phyloP scores from a whole-genome alignment of 805 yeast species.

The Hanseniaspora lindneri region DNA sequence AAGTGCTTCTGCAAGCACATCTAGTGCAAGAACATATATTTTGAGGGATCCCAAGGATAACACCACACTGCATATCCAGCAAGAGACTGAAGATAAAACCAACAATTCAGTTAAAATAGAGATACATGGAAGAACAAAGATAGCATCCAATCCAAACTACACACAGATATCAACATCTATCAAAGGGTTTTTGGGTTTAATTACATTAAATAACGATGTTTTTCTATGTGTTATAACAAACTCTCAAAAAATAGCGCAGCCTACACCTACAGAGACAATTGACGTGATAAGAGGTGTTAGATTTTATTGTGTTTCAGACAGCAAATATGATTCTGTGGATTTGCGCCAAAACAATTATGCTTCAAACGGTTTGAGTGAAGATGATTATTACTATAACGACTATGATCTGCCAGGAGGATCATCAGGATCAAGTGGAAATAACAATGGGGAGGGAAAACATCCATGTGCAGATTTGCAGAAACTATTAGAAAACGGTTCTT shows the following conservation, averaged over 20 bases:
- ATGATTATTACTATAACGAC: slow-evolving; percentile 8
- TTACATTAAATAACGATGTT: slow-evolving; percentile 52
- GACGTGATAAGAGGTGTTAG: slow-evolving; percentile 76
- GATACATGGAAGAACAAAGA: slow-evolving; percentile 9
- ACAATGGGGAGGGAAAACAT: slow-evolving; percentile 37
- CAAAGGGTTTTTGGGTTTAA: slow-evolving; percentile 69
- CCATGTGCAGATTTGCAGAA: slow-evolving; percentile 77
- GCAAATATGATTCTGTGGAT: slow-evolving; percentile 70
- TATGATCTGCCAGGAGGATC: slow-evolving; percentile 1
- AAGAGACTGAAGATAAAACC: neutral
- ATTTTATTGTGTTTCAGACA: slow-evolving; percentile 59
- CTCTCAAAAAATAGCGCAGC: slow-evolving; percentile 65
- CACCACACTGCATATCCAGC: slow-evolving; percentile 10
- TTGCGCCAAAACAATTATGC: slow-evolving; percentile 52
- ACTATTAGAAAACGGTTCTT: slow-evolving; percentile 73
- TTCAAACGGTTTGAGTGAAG: slow-evolving; percentile 33
- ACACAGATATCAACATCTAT: slow-evolving; percentile 21
- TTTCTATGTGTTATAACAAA: slow-evolving; percentile 74
- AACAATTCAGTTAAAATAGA: slow-evolving; percentile 7
- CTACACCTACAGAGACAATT: slow-evolving; percentile 67
- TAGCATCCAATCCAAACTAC: neutral
- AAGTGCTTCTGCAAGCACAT: neutral
- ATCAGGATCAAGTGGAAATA: neutral
- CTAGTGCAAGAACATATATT: slow-evolving; percentile 1
- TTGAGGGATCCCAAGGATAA: slow-evolving; percentile 13